Evolutionary conservation across 805 yeast species (phyloP).

Genomic region (Wickerhamomyces rabaulensis): DNA sequence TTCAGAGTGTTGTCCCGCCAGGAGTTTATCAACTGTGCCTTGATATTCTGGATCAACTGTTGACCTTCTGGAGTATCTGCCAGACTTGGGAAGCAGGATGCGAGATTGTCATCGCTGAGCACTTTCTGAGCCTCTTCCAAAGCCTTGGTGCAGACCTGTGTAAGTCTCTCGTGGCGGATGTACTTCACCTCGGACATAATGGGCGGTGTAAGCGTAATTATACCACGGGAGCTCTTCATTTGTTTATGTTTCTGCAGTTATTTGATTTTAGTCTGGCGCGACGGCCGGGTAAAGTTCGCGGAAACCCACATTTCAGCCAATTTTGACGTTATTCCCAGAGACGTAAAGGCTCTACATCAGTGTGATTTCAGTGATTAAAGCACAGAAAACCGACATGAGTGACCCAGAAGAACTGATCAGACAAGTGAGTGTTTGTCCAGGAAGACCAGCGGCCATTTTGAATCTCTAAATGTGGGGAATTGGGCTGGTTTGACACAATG

Average conservation of each 20-base stretch:
- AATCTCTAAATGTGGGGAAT: not conserved
- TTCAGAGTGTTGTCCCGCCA: constrained; percentile 38
- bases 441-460: no score
- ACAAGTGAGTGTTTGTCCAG: constrained; percentile 19
- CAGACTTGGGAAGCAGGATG: constrained; percentile 47
- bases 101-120: constrained; percentile 41
- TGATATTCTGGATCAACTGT: constrained; percentile 37
- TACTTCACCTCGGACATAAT: constrained; percentile 3
- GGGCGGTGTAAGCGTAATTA: no score
- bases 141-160: constrained; percentile 43
- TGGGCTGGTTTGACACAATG: not conserved
- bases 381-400: constrained; percentile 24
- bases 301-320: no score
- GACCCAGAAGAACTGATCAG: constrained; percentile 40
- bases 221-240: no score
- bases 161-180: constrained; percentile 43
- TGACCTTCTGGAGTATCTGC: constrained; percentile 36
- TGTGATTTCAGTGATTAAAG: no score
- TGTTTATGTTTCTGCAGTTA: constrained; percentile 9
- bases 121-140: constrained; percentile 46
- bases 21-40: constrained; percentile 40
- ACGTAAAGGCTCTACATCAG: no score
- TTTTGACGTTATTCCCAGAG: no score
- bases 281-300: not conserved
- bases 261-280: not conserved